Percentiles rank a stretch among this genome's conserved stretches.
Conservation (phyloP, 441 rosid genomes). For the Dalechampia spathulata region DNA sequence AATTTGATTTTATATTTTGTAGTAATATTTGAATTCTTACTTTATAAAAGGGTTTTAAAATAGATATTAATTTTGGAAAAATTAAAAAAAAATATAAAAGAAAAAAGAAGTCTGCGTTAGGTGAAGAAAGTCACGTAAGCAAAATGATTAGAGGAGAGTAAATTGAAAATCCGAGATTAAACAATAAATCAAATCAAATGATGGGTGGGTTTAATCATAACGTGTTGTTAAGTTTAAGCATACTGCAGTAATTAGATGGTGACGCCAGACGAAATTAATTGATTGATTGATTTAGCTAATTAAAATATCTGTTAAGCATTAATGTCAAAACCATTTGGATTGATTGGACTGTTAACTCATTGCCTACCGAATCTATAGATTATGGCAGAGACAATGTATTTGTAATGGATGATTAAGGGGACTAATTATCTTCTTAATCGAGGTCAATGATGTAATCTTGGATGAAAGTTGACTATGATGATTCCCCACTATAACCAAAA, state of each 20-base stretch:
- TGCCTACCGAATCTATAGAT: slow-evolving; percentile 10
- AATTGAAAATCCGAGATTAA: too few relatives aligned
- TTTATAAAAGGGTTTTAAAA: too few relatives aligned
- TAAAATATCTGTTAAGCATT: slow-evolving; percentile 1
- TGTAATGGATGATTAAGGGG: slow-evolving; percentile 18
- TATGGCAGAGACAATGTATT: background rate
- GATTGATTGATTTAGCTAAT: background rate
- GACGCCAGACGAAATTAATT: slow-evolving; percentile 9
- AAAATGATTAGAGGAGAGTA: too few relatives aligned
- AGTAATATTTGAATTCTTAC: too few relatives aligned
- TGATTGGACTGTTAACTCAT: slow-evolving; percentile 19
- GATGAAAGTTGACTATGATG: slow-evolving; percentile 33
- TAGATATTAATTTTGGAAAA: too few relatives aligned
- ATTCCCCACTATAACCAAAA: slow-evolving; percentile 22
- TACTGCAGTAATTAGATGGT: background rate
- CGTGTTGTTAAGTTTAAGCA: background rate
- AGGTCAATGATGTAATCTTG: slow-evolving; percentile 29
- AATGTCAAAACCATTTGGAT: background rate
- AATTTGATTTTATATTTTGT: too few relatives aligned
- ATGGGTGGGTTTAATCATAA: background rate
- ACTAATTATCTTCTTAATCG: slow-evolving; percentile 17
- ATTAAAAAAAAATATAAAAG: too few relatives aligned
- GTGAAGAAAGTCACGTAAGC: too few relatives aligned
- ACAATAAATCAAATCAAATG: too few relatives aligned
- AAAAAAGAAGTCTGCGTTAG: too few relatives aligned